Evolutionary conservation across 2,329 filamentous ascomycete genomes (phyloP).

Genomic region (Claviceps sp.): DNA sequence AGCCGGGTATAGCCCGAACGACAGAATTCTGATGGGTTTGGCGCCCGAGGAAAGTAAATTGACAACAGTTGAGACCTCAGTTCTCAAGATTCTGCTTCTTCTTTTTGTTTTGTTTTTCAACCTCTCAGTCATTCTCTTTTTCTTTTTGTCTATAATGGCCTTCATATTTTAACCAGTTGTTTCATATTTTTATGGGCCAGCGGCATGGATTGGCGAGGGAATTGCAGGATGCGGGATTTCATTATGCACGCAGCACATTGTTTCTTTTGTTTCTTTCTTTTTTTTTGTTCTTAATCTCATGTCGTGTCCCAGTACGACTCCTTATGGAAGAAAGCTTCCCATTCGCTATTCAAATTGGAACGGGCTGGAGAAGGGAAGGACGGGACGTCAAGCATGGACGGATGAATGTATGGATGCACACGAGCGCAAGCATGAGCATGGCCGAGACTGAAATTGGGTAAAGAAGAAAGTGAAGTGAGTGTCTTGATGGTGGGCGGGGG

Average conservation of each 20-base stretch:
- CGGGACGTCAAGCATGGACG: not conserved
- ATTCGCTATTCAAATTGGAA: not conserved
- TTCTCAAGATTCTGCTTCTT: conserved; percentile 1
- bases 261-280: not conserved
- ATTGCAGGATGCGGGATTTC: not conserved
- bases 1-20: not conserved
- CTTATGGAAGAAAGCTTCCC: not conserved
- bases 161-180: not conserved
- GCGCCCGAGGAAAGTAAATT: conserved; percentile 7
- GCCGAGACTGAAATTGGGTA: too few species aligned
- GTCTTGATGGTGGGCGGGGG: too few species aligned
- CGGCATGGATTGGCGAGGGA: conserved; percentile 7
- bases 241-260: not conserved
- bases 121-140: not conserved
- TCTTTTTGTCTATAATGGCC: not conserved
- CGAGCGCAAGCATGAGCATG: too few species aligned
- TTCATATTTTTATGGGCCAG: conserved; percentile 3
- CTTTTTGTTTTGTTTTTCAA: not conserved
- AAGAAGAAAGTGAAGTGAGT: too few species aligned
- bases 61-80: not conserved
- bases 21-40: conserved; percentile 1
- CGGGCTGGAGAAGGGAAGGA: not conserved
- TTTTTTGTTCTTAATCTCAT: not conserved
- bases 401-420: not conserved
- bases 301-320: not conserved